A percentile compares a stretch with the other conserved stretches of the same genome.
phyloP scores from a whole-genome alignment of 805 yeast genomes.

The Wickerhamiella spandovensis region DNA sequence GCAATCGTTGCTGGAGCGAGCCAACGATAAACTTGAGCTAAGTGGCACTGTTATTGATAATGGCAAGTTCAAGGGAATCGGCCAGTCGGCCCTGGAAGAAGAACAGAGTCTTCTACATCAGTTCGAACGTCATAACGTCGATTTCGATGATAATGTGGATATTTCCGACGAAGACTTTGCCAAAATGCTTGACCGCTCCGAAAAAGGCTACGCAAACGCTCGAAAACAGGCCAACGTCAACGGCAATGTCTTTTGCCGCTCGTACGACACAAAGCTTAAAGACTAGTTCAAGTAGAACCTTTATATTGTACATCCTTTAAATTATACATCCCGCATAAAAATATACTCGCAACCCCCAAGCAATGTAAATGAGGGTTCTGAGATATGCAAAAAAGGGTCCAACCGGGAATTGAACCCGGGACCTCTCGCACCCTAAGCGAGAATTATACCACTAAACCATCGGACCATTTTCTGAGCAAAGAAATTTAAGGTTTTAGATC shows the following conservation, averaged over 20 bases:
- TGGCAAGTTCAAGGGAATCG: slow-evolving; percentile 31
- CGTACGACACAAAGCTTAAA: neutral
- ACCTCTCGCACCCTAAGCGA: slow-evolving; percentile 11
- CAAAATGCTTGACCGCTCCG: slow-evolving; percentile 16
- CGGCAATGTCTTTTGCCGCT: slow-evolving; percentile 11
- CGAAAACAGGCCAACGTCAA: slow-evolving; percentile 8
- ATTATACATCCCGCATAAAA: too few relatives aligned
- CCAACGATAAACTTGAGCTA: slow-evolving; percentile 65
- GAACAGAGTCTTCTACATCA: slow-evolving; percentile 12
- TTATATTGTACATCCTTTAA: too few relatives aligned
- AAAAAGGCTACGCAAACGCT: slow-evolving; percentile 14
- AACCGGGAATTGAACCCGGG: slow-evolving; percentile 11
- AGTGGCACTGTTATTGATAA: slow-evolving; percentile 62
- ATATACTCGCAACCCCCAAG: neutral
- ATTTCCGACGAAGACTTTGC: slow-evolving; percentile 12
- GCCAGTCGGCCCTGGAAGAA: slow-evolving; percentile 11
- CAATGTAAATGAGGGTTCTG: neutral
- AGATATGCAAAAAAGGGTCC: slow-evolving; percentile 6
- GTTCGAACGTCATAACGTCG: slow-evolving; percentile 32
- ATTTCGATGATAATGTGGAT: slow-evolving; percentile 17
- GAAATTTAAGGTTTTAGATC: neutral
- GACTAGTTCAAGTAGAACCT: too few relatives aligned
- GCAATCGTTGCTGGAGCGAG: slow-evolving; percentile 63
- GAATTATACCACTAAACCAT: slow-evolving; percentile 10
- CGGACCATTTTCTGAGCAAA: neutral